Base-by-base conservation (phyloP, 805 yeast species). In the Candida stauntonica region DNA sequence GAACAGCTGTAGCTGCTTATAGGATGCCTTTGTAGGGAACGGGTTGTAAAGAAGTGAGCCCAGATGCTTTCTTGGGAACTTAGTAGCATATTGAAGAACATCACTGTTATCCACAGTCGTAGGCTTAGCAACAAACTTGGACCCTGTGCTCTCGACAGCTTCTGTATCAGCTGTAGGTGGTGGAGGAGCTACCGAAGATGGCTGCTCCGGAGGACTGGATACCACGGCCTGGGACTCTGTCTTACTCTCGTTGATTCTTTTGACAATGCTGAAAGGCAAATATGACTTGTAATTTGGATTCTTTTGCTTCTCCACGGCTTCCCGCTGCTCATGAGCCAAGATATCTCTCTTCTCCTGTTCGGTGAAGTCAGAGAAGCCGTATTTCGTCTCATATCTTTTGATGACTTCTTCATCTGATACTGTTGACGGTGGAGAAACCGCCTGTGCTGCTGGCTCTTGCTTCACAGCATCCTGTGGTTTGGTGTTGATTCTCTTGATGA, bases 21-120 rank as follows among this genome's bases (percentile, higher is more conserved):
- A 47, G 9, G 73, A 62, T 1, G 61, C 55, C 62, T 64, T 63
- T 0, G 81, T 76, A 12, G 81, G 78, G 16, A 69, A 67, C 7
- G 77, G 73, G 31, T 70, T 71, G 54, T 86, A 85, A 0, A 80
- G 55, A 4, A 81, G 57, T 1, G 76, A 64, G 0, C 86, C 86
- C 8, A 81, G 58, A 42, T 68, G 61, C 26, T 57, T 60, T 29
- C 77, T 57, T 21, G 71, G 70, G 47, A 75, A 73, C 38, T 55
- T 49, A 3, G 60, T 46, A 2, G 73, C 73, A 18, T 57, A 56
- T 13, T 55, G 58, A 0, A 72, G 40, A 2, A 68, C 77, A 26
- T 65, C 68, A 11, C 50, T 41, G 44, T 65, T 72, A 38, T 63
- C 54, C 3, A 75, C 64, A 0, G 48, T 52, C 2, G 63, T 39